Evolutionary conservation across 2,329 filamentous ascomycete genomes (phyloP), one percentile per base, ranked within the genome.

Genomic region (Kalmusia sp.): DNA sequence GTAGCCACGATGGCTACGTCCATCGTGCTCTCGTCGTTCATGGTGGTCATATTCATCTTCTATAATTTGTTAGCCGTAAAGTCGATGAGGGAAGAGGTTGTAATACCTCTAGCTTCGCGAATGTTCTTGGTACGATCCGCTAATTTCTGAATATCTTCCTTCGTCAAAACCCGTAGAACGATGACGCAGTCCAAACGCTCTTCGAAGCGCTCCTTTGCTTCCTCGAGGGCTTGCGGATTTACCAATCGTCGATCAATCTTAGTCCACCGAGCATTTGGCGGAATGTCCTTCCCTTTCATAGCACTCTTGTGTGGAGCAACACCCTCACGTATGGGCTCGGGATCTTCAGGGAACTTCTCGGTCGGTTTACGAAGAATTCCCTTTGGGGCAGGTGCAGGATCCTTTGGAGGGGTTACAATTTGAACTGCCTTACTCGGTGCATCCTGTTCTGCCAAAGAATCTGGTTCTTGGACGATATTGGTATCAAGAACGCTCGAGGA

Each of bases 181-280:
- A 97, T 96, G 54, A 98, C 92, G 73, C 92, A 96, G 68, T 96
- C 92, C 54, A 92, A 85, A n/a, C 92, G 85, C 64, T 96, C 90
- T 75, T 98, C 93, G 62, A 90, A 98, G 25, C 93, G 84, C 77
- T 97, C 93, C 65, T 95, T 90, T n/a, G 90, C 90, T 56, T 90
- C 84, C 52, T 91, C 89, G 40, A 98, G 78, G 0, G 93, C 92
- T 63, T 93, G 90, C 0, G 93, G 92, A 63, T 96, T 97, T 65
- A 98, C 93, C 50, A 96, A 83, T 61, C 89, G 87, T 51, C 93
- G 87, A 70, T 89, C 91, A 69, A 98, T 93, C 78, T 95, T 96
- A 40, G 93, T 97, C 93, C 93, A 97, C 49, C 92, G 85, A 28
- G 93, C 93, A 52, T 89, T 90, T 0, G 87, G 77, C 4, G 79